These are phyloP conservation scores for Russula compacta DNA, from an alignment of 768 basidiomycete species.

Conservation along the genomic window DNA sequence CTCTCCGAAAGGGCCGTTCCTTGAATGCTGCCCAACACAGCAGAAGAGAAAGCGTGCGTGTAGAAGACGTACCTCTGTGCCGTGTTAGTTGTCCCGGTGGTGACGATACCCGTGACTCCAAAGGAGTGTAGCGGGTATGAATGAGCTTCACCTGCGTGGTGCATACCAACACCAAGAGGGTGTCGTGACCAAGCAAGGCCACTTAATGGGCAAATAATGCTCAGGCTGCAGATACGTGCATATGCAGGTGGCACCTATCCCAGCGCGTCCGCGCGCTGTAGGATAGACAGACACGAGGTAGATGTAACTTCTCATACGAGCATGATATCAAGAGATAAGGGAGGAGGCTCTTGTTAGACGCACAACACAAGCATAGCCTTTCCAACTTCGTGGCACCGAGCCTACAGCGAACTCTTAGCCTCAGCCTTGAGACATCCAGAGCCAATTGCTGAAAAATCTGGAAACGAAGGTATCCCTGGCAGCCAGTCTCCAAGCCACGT, in stretches of 20 bases:
- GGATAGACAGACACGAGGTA: neutral
- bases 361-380: neutral
- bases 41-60: neutral
- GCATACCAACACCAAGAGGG: neutral
- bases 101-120: neutral
- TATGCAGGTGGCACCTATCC: neutral
- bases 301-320: neutral
- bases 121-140: neutral
- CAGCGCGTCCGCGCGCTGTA: neutral
- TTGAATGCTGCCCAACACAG: neutral
- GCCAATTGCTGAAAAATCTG: neutral
- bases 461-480: neutral
- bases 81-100: neutral
- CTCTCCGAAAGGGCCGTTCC: neutral
- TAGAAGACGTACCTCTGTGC: neutral
- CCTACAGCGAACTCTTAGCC: neutral
- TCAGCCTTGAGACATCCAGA: neutral
- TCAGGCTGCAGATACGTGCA: slow-evolving; percentile 6
- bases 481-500: neutral
- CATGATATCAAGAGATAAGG: neutral
- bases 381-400: neutral
- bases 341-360: neutral
- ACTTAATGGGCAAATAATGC: neutral
- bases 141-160: neutral
- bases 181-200: neutral